Conservation (phyloP, 2,329 filamentous ascomycete genomes). For the Botrytis cinerea region DNA sequence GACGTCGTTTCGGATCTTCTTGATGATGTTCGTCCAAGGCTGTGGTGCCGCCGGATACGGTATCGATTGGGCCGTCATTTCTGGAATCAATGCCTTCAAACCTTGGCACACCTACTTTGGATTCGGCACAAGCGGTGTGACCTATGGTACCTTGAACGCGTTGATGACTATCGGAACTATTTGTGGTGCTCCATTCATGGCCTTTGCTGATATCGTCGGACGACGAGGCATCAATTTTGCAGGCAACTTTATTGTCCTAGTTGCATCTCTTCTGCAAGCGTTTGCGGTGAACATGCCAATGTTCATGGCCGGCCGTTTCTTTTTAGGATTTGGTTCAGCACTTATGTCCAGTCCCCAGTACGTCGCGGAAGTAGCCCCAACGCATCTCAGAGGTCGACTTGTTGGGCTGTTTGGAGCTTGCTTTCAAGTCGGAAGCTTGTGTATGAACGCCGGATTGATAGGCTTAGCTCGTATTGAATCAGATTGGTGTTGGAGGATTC, state of each 20-base stretch:
- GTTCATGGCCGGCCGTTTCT: conserved; percentile 36
- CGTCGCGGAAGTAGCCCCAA: conserved; percentile 50
- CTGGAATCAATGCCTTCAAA: conserved; percentile 48
- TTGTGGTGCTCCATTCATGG: conserved; percentile 52
- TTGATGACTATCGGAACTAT: conserved; percentile 52
- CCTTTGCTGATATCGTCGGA: conserved; percentile 53
- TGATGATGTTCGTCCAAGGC: conserved; percentile 50
- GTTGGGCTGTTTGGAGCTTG: conserved; percentile 51
- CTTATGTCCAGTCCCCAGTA: conserved; percentile 45
- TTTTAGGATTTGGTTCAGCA: conserved; percentile 36
- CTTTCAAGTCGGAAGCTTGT: conserved; percentile 47
- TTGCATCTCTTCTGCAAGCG: conserved; percentile 43
- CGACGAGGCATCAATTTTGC: conserved; percentile 52
- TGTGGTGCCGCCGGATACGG: conserved; percentile 48
- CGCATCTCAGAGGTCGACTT: conserved; percentile 50
- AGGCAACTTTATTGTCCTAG: conserved; percentile 49
- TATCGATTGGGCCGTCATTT: conserved; percentile 53
- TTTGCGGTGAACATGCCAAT: conserved; percentile 31
- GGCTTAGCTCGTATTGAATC: conserved; percentile 38
- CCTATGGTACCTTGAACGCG: conserved; percentile 46
- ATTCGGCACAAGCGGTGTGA: conserved; percentile 46
- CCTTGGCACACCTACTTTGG: conserved; percentile 49
- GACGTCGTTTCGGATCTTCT: conserved; percentile 46
- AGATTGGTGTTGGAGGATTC: conserved; percentile 26
- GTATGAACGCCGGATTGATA: conserved; percentile 44